Evolutionary conservation across 148 eudicot genomes (phyloP), one percentile per base, ranked within the genome.

Genomic region (Silene conica): DNA sequence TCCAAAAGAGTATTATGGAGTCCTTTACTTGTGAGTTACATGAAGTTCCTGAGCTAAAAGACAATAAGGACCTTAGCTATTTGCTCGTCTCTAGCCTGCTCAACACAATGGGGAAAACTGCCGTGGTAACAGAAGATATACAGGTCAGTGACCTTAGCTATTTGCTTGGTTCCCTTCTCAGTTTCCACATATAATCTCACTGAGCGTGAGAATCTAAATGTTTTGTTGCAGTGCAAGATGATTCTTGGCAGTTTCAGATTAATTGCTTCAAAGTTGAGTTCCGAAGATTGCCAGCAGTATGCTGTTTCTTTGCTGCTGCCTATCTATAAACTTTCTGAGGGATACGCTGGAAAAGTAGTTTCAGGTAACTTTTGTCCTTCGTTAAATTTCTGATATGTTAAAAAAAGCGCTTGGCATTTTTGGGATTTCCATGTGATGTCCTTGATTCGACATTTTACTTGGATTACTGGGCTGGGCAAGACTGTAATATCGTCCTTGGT

Each of bases 241-340:
- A 80, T 95, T 60, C 88, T 95, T 70, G 78, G 79, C 63, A 75
- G 89, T 81, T 85, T 86, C 76, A 80, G 84, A 67, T 67, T 75
- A 21, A 72, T 90, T 70, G 80, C 83, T 41, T 74, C 84, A 45
- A 71, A 79, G 63, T 50, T 70, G 63, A 76, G 84, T 26, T 76
- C 71, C 56, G 82, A 80, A 64, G 88, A 83, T 9, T 61, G 74
- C 71, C 82, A 82, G 61, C 86, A 81, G 52, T 85, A 81, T 74
- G 92, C 88, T n/a, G 73, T 81, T 77, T 84, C 82, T 71, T 76
- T 95, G 75, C 82, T 95, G 79, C 67, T 87, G 23, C 97, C 98
- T 8, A 28, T 95, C 31, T 87, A 91, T 86, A 90, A 86, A 82
- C 86, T 92, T 71, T 87, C 82, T 54, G 96, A 95, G 86, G 98